Evolutionary conservation across 2,329 filamentous ascomycete species (phyloP).

Genomic region (Aspergillus spinulosporus): DNA sequence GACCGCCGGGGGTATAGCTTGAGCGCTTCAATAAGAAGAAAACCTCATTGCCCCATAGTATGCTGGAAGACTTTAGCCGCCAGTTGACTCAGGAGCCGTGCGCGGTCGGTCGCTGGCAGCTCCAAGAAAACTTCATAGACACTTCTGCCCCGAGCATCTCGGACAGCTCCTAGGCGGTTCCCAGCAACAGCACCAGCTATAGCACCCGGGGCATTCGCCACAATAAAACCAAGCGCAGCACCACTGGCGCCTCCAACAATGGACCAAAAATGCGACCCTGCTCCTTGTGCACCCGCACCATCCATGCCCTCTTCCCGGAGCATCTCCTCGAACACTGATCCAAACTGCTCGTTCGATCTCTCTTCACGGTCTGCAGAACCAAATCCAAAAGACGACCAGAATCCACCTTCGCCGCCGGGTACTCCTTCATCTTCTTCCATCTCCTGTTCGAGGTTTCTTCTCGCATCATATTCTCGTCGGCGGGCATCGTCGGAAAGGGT

Average conservation of each 20-base stretch:
- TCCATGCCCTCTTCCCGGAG: slow-evolving; percentile 81
- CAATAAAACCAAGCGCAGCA: slow-evolving; percentile 88
- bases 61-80: slow-evolving; percentile 75
- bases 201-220: slow-evolving; percentile 86
- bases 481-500: slow-evolving; percentile 78
- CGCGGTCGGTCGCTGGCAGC: slow-evolving; percentile 77
- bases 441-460: slow-evolving; percentile 58
- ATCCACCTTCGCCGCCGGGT: slow-evolving; percentile 53
- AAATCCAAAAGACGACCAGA: slow-evolving; percentile 74
- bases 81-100: slow-evolving; percentile 77
- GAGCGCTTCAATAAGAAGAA: not conserved
- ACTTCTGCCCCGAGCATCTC: slow-evolving; percentile 90
- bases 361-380: slow-evolving; percentile 40
- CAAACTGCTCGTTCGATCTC: slow-evolving; percentile 73
- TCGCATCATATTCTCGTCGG: slow-evolving; percentile 76
- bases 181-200: slow-evolving; percentile 89
- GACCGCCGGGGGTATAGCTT: no score
- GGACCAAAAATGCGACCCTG: slow-evolving; percentile 79
- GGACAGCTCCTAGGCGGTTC: slow-evolving; percentile 83
- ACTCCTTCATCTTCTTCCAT: slow-evolving; percentile 54
- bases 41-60: slow-evolving; percentile 33
- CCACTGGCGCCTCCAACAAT: slow-evolving; percentile 83
- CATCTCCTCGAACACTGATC: slow-evolving; percentile 88
- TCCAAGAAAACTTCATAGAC: slow-evolving; percentile 90
- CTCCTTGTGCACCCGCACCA: slow-evolving; percentile 45